These are phyloP conservation scores for Naganishia vaughanmartiniae DNA, from an alignment of 768 basidiomycete genomes.

Conservation along the genomic window DNA sequence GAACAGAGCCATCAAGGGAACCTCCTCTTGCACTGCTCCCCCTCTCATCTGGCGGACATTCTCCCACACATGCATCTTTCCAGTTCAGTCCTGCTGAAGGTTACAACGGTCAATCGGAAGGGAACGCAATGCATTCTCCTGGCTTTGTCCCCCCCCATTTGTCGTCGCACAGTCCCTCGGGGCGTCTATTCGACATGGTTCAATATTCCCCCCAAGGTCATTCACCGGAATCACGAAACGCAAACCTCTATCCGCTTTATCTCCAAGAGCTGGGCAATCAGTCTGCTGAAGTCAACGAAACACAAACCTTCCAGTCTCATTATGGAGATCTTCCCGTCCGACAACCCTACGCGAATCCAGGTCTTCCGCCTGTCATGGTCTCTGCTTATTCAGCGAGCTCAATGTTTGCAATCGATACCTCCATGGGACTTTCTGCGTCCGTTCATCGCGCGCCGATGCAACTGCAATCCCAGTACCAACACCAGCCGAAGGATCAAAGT, in stretches of 20 bases:
- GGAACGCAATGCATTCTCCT: too few species aligned
- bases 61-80: neutral
- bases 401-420: neutral
- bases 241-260: slow-evolving; percentile 2
- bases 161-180: neutral
- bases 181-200: neutral
- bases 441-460: slow-evolving; percentile 14
- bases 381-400: neutral
- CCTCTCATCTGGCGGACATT: slow-evolving; percentile 14
- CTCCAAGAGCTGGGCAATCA: neutral
- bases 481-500: neutral
- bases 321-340: neutral
- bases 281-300: neutral
- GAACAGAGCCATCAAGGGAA: neutral
- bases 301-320: neutral
- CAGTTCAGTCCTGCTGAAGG: neutral
- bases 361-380: neutral
- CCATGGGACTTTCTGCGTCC: neutral
- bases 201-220: neutral
- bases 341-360: neutral
- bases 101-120: too few species aligned
- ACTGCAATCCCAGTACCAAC: neutral
- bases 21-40: slow-evolving; percentile 7
- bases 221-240: neutral
- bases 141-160: neutral